Conservation (phyloP, 2,329 filamentous ascomycete genomes). For the Ophiostoma triangulosporum region DNA sequence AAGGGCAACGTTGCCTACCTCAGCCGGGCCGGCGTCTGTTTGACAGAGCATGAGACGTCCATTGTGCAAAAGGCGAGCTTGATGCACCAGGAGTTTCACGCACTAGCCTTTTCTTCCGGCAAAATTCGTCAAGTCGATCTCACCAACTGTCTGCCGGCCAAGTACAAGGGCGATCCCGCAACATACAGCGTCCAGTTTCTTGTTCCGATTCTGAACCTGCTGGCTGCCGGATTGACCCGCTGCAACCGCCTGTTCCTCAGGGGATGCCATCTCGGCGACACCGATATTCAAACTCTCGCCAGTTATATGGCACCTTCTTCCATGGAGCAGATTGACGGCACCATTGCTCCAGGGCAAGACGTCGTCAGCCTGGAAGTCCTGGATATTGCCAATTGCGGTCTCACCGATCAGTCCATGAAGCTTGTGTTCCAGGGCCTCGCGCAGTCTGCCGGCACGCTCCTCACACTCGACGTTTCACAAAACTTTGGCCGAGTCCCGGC, state of each 20-base stretch:
- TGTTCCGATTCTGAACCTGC: constrained; percentile 30
- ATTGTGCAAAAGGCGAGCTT: constrained; percentile 35
- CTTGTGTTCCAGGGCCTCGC: constrained; percentile 34
- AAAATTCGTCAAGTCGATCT: constrained; percentile 42
- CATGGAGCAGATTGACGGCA: neutral
- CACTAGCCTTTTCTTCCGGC: constrained; percentile 40
- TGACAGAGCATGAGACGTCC: constrained; percentile 34
- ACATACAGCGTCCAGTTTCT: constrained; percentile 19
- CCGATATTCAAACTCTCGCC: constrained; percentile 34
- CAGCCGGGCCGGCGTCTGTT: constrained; percentile 36
- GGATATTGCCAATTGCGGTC: constrained; percentile 36
- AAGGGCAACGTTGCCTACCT: constrained; percentile 36
- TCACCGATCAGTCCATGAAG: constrained; percentile 35
- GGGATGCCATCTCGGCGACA: constrained; percentile 33
- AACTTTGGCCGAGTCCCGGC: constrained; percentile 38
- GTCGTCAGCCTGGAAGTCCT: constrained; percentile 31
- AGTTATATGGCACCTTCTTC: constrained; percentile 7
- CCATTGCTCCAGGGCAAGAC: neutral
- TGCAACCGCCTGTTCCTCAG: constrained; percentile 38
- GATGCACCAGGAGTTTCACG: constrained; percentile 42
- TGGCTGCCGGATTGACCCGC: constrained; percentile 29
- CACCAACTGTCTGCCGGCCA: constrained; percentile 24
- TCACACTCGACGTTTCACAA: constrained; percentile 37
- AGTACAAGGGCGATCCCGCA: neutral
- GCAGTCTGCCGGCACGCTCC: constrained; percentile 23